Evolutionary conservation across 2,329 filamentous ascomycete species (phyloP).

Genomic region (Ophiostoma australiae): DNA sequence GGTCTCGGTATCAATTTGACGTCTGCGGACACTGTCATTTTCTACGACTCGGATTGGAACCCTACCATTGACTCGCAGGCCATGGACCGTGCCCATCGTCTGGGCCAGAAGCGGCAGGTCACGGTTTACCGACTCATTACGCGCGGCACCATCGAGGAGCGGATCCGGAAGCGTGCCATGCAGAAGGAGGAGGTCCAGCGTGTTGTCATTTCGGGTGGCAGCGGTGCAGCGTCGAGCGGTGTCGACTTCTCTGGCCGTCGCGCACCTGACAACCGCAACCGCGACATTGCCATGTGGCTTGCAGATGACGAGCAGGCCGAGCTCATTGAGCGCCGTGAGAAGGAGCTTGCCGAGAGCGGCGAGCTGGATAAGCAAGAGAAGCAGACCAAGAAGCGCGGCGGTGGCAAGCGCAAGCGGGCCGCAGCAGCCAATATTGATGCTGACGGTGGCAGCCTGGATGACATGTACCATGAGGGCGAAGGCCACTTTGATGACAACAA

Average conservation of each 20-base stretch:
- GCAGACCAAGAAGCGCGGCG: slow-evolving; percentile 54
- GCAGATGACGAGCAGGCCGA: slow-evolving; percentile 95
- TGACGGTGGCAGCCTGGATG: slow-evolving; percentile 65
- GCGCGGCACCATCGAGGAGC: slow-evolving; percentile 92
- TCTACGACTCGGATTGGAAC: slow-evolving; percentile 99
- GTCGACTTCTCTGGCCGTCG: slow-evolving; percentile 95
- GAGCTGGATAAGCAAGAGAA: slow-evolving; percentile 61
- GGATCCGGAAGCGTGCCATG: slow-evolving; percentile 90
- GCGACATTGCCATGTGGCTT: slow-evolving; percentile 98
- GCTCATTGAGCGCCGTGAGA: slow-evolving; percentile 87
- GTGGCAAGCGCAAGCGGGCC: slow-evolving; percentile 51
- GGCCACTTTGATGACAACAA: slow-evolving; percentile 89
- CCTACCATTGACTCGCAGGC: slow-evolving; percentile 97
- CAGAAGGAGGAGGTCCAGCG: slow-evolving; percentile 99
- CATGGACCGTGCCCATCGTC: slow-evolving; percentile 97
- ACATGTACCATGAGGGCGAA: slow-evolving; percentile 99
- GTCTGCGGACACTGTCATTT: slow-evolving; percentile 95
- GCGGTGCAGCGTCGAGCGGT: slow-evolving; percentile 41
- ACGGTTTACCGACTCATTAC: slow-evolving; percentile 98
- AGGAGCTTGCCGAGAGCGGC: slow-evolving; percentile 72
- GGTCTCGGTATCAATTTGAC: slow-evolving; percentile 97
- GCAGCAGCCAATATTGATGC: slow-evolving; percentile 23
- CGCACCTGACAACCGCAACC: slow-evolving; percentile 84
- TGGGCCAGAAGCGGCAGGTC: slow-evolving; percentile 92
- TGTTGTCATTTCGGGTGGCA: slow-evolving; percentile 86